phyloP scores from a whole-genome alignment of 192 early-diverging fungal genomes.

The Umbelopsis sp. region DNA sequence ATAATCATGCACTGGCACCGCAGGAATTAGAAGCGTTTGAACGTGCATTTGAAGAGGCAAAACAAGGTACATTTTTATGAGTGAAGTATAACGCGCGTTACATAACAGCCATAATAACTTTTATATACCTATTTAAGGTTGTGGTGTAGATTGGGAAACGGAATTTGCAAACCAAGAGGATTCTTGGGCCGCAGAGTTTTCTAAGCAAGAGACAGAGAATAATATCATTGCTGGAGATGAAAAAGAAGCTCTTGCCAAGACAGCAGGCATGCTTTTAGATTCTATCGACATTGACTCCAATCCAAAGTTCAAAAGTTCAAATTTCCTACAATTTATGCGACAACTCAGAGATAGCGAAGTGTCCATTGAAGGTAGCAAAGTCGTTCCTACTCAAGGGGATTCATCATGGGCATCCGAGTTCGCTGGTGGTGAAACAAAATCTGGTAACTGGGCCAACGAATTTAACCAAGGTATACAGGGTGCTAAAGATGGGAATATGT shows the following conservation, averaged over 20 bases:
- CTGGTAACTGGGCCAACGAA: constrained; percentile 32
- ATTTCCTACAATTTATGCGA: constrained; percentile 93
- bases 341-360: constrained; percentile 88
- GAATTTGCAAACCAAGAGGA: constrained; percentile 45
- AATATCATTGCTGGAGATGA: constrained; percentile 35
- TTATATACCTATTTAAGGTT: not conserved
- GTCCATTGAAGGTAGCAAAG: constrained; percentile 85
- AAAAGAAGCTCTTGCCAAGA: constrained; percentile 75
- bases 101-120: constrained; percentile 26
- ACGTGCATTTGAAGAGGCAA: constrained; percentile 63
- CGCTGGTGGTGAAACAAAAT: constrained; percentile 3
- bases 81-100: constrained; percentile 30
- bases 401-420: constrained; percentile 40
- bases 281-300: constrained; percentile 75
- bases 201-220: not conserved
- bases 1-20: constrained; percentile 37
- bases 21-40: constrained; percentile 71
- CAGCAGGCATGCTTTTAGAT: constrained; percentile 81
- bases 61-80: constrained; percentile 38
- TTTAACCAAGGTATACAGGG: constrained; percentile 18
- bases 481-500: constrained; percentile 28
- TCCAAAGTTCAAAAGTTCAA: constrained; percentile 91
- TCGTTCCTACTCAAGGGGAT: constrained; percentile 60
- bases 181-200: constrained; percentile 4
- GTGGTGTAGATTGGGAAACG: constrained; percentile 54